Conservation (phyloP, 805 yeast genomes). For the Maudiozyma bulderi region DNA sequence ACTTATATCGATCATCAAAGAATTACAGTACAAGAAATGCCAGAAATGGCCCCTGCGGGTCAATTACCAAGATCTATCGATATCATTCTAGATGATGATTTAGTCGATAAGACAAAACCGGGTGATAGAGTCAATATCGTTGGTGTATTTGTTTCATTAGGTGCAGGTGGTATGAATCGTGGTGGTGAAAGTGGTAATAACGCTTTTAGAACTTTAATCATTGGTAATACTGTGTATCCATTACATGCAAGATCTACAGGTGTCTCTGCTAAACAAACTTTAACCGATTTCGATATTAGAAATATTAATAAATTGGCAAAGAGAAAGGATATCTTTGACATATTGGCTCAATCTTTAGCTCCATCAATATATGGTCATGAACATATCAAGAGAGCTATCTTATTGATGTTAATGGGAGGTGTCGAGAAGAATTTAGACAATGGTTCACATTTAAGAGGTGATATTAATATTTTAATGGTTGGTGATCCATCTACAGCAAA, state of each 20-base stretch:
- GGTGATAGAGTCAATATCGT: slow-evolving; percentile 93
- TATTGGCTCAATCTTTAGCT: slow-evolving; percentile 78
- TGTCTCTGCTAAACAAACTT: slow-evolving; percentile 56
- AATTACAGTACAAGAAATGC: slow-evolving; percentile 91
- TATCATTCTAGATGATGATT: slow-evolving; percentile 86
- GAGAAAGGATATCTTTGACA: slow-evolving; percentile 61
- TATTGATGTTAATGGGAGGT: slow-evolving; percentile 88
- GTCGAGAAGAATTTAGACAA: slow-evolving; percentile 86
- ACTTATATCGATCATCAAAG: slow-evolving; percentile 93
- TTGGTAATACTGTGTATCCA: slow-evolving; percentile 85
- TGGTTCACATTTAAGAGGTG: slow-evolving; percentile 97
- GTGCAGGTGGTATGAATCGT: slow-evolving; percentile 42
- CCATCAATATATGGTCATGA: slow-evolving; percentile 95
- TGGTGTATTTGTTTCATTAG: slow-evolving; percentile 87
- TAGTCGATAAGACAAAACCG: slow-evolving; percentile 86
- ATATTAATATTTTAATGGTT: slow-evolving; percentile 89
- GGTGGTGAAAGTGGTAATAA: slow-evolving; percentile 33
- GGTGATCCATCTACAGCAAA: slow-evolving; percentile 99
- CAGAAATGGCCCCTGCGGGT: slow-evolving; percentile 96
- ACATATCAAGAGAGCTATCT: slow-evolving; percentile 80
- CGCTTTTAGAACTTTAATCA: slow-evolving; percentile 61
- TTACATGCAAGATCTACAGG: slow-evolving; percentile 82
- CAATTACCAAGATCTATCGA: slow-evolving; percentile 92
- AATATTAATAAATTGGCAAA: slow-evolving; percentile 74
- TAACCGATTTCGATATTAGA: slow-evolving; percentile 76